Base-by-base conservation (phyloP, 108 stramenopile species). In the Pseudonitzschia multiseries region DNA sequence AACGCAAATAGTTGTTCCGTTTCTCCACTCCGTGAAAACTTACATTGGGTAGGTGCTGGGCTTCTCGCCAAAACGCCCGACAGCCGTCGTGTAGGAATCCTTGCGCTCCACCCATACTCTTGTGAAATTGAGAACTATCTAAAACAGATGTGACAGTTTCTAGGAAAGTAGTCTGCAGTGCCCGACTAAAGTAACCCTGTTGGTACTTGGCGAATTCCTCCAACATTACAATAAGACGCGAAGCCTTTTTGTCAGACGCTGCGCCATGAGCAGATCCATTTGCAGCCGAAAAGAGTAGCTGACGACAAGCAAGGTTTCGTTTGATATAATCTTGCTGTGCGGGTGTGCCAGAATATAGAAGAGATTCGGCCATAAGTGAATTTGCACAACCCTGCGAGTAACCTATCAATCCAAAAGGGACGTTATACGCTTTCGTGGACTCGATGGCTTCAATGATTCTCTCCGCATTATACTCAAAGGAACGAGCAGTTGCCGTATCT, bases 361-460 rank as follows among this genome's bases (percentile, higher is more conserved):
- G 69, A 4, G 87, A 80, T 77, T 95, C 94, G 33, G 91, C 89
- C 82, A 87, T 86, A 31, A 95, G 68, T 43, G 85, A 81, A 75
- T 95, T 95, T 12, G 94, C 90, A 68, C 92, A 92, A 15, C 94
- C 94, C 79, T 95, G 94, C 10, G 91, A 93, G 56, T 95, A 95
- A 10, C 94, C 94, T 28, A 95, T 73, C 31, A 90, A 75, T 17
- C 92, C 89, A 64, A 77, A 93, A 26, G 89, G 92, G 29, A 85
- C 86, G 28, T 68, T 68, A 24, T 65, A 65, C 18, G 57, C 65
- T 21, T 65, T 46, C 6, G 77, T 70, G 15, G 66, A 5, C 50
- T 72, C 77, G 13, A 78, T 78, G 24, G 77, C 77, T 60, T 90
- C 83, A 41, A 86, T 78, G 57, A 95, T 95, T 73, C 85, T 88